phyloP scores from a whole-genome alignment of 2,329 filamentous ascomycete genomes.

The Trichoderma koningii region DNA sequence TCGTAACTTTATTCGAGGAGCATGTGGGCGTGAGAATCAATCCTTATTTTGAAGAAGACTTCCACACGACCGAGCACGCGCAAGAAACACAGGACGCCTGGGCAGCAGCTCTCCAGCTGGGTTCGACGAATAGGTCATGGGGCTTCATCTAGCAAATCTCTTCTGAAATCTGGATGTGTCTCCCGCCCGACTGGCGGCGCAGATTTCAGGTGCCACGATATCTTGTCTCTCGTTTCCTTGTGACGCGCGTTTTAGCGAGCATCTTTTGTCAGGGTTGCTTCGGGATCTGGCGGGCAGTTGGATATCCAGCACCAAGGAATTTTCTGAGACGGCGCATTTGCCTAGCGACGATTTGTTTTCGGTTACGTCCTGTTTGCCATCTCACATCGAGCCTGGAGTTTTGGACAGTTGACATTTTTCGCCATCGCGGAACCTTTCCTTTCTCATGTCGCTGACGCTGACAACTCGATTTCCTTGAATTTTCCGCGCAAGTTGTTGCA shows the following conservation, averaged over 20 bases:
- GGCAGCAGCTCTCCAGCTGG: constrained; percentile 41
- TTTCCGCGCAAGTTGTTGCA: constrained; percentile 18
- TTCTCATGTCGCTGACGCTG: constrained; percentile 12
- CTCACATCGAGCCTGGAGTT: constrained; percentile 30
- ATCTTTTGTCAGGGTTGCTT: constrained; percentile 18
- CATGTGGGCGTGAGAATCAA: constrained; percentile 44
- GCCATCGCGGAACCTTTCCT: constrained; percentile 16
- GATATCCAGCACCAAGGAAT: constrained; percentile 23
- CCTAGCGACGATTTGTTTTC: constrained; percentile 24
- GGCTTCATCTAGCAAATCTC: constrained; percentile 38
- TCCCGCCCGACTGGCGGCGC: neutral
- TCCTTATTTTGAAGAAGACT: constrained; percentile 49
- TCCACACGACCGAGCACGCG: constrained; percentile 45
- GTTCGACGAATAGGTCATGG: constrained; percentile 35
- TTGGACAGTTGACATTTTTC: constrained; percentile 19
- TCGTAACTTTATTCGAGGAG: constrained; percentile 43
- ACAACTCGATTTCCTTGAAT: constrained; percentile 12
- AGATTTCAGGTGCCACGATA: constrained; percentile 8
- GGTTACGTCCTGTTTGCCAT: constrained; percentile 14
- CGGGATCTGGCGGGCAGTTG: constrained; percentile 14
- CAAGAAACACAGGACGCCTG: constrained; percentile 43
- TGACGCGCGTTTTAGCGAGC: constrained; percentile 20
- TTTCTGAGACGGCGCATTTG: too few relatives aligned
- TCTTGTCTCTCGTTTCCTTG: constrained; percentile 20
- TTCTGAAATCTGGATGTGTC: neutral